Evolutionary conservation across 108 stramenopile genomes (phyloP), one percentile per base, ranked within the genome.

Genomic region (Cyclostephanos invisitatus): DNA sequence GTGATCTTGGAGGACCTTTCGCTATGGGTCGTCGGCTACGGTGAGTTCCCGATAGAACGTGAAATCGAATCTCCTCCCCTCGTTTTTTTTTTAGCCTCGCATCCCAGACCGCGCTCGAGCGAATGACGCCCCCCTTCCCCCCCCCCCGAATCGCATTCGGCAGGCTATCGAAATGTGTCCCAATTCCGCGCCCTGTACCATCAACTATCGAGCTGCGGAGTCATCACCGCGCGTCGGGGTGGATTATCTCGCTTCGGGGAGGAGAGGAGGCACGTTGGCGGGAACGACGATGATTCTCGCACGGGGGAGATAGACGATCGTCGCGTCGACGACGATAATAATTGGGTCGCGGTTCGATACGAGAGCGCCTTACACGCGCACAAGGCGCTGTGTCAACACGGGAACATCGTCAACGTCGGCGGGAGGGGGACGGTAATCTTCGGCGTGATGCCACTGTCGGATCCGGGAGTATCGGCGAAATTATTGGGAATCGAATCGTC

Each of bases 351-450:
- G 12, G 11, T 76, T 7, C 62, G 62, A 35, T 76, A 69, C 36
- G 61, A 51, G 24, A 76, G 68, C 58, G 44, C 42, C 18, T 18
- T 76, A 4, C 51, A 38, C 6, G 75, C 75, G 7, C 68, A 68
- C 10, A 76, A 76, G 46, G 75, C 75, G 12, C 9, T 76, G 7
- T 75, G 67, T 49, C 74, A 75, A 27, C 47, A 75, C 67, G 67
- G 64, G 36, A 54, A 37, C 14, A 25, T 75, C 62, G 60, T 68
- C 8, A 75, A 44, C 53, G 68, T 64, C 18, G 68, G 68, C 7
- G 68, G 67, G 4, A 67, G 54, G 21, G 69, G 35, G 20, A 69
- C 64, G 59, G 55, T 69, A 2, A 64, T 69, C 22, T 14, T 46
- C 28, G 75, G 68, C 6, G 68, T 69, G 15, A 51, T 56, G 68